phyloP scores from a whole-genome alignment of 225 moss, liverwort and hornwort genomes.

The Anthoceros angustus region DNA sequence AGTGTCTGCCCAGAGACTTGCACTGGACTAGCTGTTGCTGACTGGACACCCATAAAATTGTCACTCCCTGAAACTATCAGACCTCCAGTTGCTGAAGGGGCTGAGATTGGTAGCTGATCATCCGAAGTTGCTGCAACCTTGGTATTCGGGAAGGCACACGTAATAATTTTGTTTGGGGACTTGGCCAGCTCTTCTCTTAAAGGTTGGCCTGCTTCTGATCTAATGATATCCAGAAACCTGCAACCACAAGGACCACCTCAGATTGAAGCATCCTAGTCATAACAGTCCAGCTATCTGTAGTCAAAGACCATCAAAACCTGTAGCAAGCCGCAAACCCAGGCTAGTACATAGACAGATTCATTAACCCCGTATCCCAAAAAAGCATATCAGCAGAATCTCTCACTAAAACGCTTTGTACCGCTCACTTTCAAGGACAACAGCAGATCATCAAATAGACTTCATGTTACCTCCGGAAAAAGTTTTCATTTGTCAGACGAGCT shows the following conservation, averaged over 20 bases:
- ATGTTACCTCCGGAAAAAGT: constrained; percentile 68
- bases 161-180: constrained; percentile 68
- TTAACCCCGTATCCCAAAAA: too few relatives aligned
- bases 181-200: constrained; percentile 91
- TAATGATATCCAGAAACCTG: constrained; percentile 93
- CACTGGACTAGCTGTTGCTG: constrained; percentile 30
- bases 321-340: too few relatives aligned
- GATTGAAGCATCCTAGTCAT: too few relatives aligned
- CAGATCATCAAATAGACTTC: neutral
- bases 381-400: too few relatives aligned
- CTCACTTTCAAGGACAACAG: neutral
- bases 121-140: constrained; percentile 28
- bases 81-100: constrained; percentile 34
- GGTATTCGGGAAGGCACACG: constrained; percentile 41
- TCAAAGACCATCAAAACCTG: too few relatives aligned
- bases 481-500: constrained; percentile 71
- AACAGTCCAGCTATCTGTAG: too few relatives aligned
- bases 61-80: constrained; percentile 12
- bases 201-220: constrained; percentile 76
- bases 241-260: constrained; percentile 2
- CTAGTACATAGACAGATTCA: too few relatives aligned
- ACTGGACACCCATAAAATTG: constrained; percentile 30
- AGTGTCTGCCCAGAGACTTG: constrained; percentile 55
- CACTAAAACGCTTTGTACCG: too few relatives aligned
- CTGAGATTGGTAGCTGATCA: constrained; percentile 24